phyloP scores from a whole-genome alignment of 2,329 filamentous ascomycete species.

The Phoma herbarum region DNA sequence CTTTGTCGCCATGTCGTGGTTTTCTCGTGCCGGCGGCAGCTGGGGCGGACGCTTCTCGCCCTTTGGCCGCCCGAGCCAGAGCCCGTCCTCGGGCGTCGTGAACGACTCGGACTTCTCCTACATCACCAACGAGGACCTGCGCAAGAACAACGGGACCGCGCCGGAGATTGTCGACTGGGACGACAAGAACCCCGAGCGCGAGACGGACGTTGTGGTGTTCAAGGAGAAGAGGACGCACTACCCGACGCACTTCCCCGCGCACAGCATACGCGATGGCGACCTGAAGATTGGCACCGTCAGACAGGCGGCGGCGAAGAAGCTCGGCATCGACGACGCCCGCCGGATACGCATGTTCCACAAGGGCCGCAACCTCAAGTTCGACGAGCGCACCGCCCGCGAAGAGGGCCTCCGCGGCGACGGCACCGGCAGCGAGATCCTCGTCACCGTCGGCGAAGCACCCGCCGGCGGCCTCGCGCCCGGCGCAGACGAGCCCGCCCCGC shows the following conservation, averaged over 20 bases:
- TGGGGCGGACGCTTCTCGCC: slow-evolving; percentile 59
- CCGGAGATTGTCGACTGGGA: slow-evolving; percentile 52
- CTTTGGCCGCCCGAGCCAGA: slow-evolving; percentile 55
- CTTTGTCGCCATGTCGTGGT: slow-evolving; percentile 58
- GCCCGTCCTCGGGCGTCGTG: slow-evolving; percentile 61
- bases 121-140: slow-evolving; percentile 79
- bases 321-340: slow-evolving; percentile 66
- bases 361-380: slow-evolving; percentile 73
- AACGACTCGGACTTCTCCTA: slow-evolving; percentile 82
- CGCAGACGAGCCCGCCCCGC: slow-evolving; percentile 45
- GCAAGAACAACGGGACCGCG: slow-evolving; percentile 54
- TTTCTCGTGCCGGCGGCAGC: slow-evolving; percentile 54
- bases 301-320: slow-evolving; percentile 71
- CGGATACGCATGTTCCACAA: slow-evolving; percentile 77
- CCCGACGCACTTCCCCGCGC: slow-evolving; percentile 76
- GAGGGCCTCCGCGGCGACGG: slow-evolving; percentile 68
- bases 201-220: slow-evolving; percentile 76
- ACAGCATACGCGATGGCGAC: slow-evolving; percentile 77
- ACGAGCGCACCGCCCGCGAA: slow-evolving; percentile 63
- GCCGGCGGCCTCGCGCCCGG: slow-evolving; percentile 52
- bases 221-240: slow-evolving; percentile 73
- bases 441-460: slow-evolving; percentile 64
- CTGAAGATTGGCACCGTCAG: slow-evolving; percentile 72
- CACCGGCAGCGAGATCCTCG: slow-evolving; percentile 66
- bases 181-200: slow-evolving; percentile 54